Conservation (phyloP, 805 yeast genomes). For the Candida xiaguanensis region DNA sequence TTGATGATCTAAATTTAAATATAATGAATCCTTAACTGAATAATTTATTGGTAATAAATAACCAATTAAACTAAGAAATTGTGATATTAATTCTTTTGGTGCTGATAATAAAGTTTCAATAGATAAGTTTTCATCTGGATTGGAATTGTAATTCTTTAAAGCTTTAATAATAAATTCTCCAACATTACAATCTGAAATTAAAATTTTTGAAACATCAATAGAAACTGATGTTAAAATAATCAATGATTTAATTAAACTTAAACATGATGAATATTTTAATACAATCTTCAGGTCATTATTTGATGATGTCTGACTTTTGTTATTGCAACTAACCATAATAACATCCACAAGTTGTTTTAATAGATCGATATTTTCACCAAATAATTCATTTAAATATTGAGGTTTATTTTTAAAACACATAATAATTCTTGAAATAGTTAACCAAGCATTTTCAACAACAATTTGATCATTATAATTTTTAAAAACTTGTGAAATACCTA, state of each 20-base stretch:
- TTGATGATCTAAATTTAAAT: constrained; percentile 18
- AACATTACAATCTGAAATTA: constrained; percentile 48
- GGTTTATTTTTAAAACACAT: constrained; percentile 46
- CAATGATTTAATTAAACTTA: constrained; percentile 42
- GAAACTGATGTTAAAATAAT: constrained; percentile 40
- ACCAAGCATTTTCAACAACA: constrained; percentile 63
- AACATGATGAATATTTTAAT: constrained; percentile 33
- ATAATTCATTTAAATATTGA: constrained; percentile 42
- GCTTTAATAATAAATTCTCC: constrained; percentile 47
- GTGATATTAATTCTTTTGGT: constrained; percentile 60
- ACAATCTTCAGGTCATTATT: constrained; percentile 18
- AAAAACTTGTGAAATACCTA: constrained; percentile 54
- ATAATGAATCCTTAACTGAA: constrained; percentile 26
- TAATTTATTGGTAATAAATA: constrained; percentile 52
- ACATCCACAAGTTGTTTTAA: constrained; percentile 21
- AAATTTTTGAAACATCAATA: constrained; percentile 37
- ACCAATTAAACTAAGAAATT: constrained; percentile 53
- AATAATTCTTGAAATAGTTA: constrained; percentile 57
- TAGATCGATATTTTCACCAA: constrained; percentile 17
- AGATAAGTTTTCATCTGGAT: constrained; percentile 25
- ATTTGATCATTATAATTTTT: constrained; percentile 52
- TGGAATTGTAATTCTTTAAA: constrained; percentile 46
- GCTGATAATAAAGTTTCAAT: constrained; percentile 72
- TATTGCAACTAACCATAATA: constrained; percentile 25
- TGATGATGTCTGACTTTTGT: constrained; percentile 14